Evolutionary conservation across 169 alveolate species (phyloP).

Genomic region (Neospora caninum): DNA sequence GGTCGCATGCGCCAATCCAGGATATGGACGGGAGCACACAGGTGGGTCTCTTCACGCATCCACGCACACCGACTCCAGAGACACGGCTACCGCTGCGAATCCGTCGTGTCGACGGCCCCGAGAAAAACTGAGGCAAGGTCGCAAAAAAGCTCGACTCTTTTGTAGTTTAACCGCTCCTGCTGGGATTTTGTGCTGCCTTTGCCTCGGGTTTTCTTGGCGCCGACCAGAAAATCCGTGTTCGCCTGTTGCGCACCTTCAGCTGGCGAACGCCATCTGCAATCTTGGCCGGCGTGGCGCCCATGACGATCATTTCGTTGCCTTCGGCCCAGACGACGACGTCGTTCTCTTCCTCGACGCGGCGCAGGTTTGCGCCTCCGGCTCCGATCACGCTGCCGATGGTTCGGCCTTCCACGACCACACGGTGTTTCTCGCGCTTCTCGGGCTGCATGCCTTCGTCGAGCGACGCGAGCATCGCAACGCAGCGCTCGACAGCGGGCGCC

Average conservation of each 20-base stretch:
- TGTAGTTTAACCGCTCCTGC: too few species aligned
- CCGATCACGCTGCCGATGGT: conserved; percentile 64
- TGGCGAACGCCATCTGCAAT: conserved; percentile 56
- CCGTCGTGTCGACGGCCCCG: too few species aligned
- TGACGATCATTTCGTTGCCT: conserved; percentile 54
- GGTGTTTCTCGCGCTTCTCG: conserved; percentile 6
- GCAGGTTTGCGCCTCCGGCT: conserved; percentile 58
- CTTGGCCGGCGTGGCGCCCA: conserved; percentile 46
- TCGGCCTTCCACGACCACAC: conserved; percentile 37
- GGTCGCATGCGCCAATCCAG: too few species aligned
- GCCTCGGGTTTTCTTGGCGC: too few species aligned
- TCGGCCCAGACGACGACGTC: conserved; percentile 67
- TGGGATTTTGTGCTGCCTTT: too few species aligned
- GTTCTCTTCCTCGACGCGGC: conserved; percentile 57
- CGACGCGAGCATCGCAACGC: not conserved
- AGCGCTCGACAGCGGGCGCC: not conserved
- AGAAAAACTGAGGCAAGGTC: too few species aligned
- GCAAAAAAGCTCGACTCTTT: too few species aligned
- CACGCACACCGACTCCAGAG: too few species aligned
- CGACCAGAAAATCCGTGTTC: too few species aligned
- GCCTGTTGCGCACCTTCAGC: conserved; percentile 38
- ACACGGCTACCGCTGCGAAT: too few species aligned
- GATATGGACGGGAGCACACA: too few species aligned
- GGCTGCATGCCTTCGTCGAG: conserved; percentile 45
- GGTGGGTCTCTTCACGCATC: too few species aligned